These are phyloP conservation scores for Pythium volutum DNA, from an alignment of 352 stramenopile species.

Conservation along the genomic window DNA sequence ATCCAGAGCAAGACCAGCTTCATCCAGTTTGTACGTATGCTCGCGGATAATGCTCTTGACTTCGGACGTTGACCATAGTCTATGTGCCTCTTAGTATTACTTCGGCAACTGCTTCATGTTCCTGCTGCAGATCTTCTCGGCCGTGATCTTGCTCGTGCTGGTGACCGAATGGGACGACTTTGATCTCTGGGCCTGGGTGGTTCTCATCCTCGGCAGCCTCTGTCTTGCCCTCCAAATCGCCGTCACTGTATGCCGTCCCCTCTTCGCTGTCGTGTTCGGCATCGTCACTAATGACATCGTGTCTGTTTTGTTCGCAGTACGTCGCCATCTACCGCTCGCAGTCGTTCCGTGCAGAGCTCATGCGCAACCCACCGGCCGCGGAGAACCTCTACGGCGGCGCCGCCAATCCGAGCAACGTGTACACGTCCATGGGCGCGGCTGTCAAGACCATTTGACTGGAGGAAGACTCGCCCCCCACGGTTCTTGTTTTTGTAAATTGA, in stretches of 20 bases:
- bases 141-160: conserved; percentile 67
- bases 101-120: conserved; percentile 88
- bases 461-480: background rate
- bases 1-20: conserved; percentile 89
- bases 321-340: conserved; percentile 72
- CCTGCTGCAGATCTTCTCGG: conserved; percentile 66
- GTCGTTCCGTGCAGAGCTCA: conserved; percentile 77
- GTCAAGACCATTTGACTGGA: conserved; percentile 67
- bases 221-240: conserved; percentile 70
- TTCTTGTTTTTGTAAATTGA: conserved; percentile 6
- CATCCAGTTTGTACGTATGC: conserved; percentile 73
- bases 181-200: conserved; percentile 66
- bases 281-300: background rate
- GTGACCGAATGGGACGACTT: conserved; percentile 79
- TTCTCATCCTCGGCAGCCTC: conserved; percentile 65
- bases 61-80: background rate
- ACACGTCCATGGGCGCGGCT: conserved; percentile 58
- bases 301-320: conserved; percentile 33
- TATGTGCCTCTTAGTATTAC: conserved; percentile 52
- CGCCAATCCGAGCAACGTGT: conserved; percentile 44
- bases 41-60: background rate
- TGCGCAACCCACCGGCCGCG: conserved; percentile 72
- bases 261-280: background rate
- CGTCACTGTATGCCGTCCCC: conserved; percentile 42
- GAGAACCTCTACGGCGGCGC: conserved; percentile 70